A percentile compares a stretch with the other conserved stretches of the same genome.
Evolutionary conservation across 495 filamentous ascomycete species (phyloP).

Genomic region (Neurospora africana): DNA sequence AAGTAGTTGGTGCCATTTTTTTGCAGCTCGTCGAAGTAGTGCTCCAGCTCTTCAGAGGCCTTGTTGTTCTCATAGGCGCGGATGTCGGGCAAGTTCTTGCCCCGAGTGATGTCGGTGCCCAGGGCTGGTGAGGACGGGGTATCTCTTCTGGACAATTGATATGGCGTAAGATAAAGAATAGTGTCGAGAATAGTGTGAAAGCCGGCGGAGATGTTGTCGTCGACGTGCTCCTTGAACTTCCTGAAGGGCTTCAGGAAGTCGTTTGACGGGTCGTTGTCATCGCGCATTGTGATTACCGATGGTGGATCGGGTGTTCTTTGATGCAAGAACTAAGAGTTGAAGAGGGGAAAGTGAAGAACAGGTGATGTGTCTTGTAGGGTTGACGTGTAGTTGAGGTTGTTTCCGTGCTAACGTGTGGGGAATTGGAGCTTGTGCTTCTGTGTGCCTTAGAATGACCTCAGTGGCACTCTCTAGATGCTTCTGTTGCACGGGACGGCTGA

Average conservation of each 20-base stretch:
- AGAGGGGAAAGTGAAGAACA: background rate
- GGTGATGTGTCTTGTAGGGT: background rate
- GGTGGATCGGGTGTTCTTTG: background rate
- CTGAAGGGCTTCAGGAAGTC: conserved; percentile 29
- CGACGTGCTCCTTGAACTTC: conserved; percentile 34
- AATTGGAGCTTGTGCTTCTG: background rate
- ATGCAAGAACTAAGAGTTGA: background rate
- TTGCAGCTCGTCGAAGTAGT: conserved; percentile 3
- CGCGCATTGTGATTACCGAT: background rate
- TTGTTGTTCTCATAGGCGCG: background rate
- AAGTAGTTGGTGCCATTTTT: conserved; percentile 1
- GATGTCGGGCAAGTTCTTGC: background rate
- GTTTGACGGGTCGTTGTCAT: background rate
- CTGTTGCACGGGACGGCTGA: background rate
- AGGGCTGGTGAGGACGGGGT: background rate
- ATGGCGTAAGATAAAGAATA: background rate
- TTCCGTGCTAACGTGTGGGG: background rate
- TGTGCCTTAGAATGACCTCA: background rate
- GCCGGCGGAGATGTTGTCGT: conserved; percentile 25
- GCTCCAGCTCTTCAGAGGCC: conserved; percentile 1
- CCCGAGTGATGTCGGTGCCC: background rate
- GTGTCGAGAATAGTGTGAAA: conserved; percentile 23
- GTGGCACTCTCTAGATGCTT: background rate
- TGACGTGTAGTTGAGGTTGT: background rate
- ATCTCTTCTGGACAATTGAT: background rate